Base-by-base conservation (phyloP, 2,329 filamentous ascomycete species). In the Neonectria magnoliae region DNA sequence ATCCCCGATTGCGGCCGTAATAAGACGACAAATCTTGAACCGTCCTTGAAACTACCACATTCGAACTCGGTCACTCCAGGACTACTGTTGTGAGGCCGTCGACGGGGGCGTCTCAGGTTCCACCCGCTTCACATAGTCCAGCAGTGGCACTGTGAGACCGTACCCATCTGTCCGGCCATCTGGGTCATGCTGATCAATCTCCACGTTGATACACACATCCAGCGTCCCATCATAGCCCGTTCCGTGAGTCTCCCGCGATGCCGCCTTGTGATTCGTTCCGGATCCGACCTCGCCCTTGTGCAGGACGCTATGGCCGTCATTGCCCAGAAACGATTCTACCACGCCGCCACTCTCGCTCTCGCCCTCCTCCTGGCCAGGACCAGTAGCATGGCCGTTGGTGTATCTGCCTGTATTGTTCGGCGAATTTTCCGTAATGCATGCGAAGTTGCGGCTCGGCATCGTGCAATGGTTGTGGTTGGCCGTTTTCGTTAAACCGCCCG, bases 371-470 rank as follows among this genome's bases (percentile, higher is more conserved):
- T 63, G 64, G 5, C 41, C 48, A 20, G 18, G 14, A 7, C 62
- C 67, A n/a, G 62, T 63, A 25, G 75, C 59, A 20, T 73, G 67
- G 69, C 70, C 73, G 33, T 76, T 76, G 14, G 64, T 58, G 13
- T 66, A 42, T 7, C 42, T 73, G 51, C 45, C 73, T 2, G 54
- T 47, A 60, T 84, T 84, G 73, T 84, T 83, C 51, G 87, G 93
- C n/a, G 90, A 89, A 79, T 97, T 98, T 77, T 97, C 93, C 18
- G 93, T 91, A 65, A 99, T 90, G 45, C 92, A 91, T 73, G 95
- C 95, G 85, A 93, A 99, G 78, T 99, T 99, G 25, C 96, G 89
- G 69, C 93, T 94, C 2, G 97, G 89, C 79, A 98, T 98, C 11
- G 94, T 98, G 66, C 93, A 92, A 68, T 93, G 87, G 79, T 98